Evolutionary conservation across 2,329 filamentous ascomycete species (phyloP), one percentile per base, ranked within the genome.

Genomic region (Colletotrichum plurivorum): DNA sequence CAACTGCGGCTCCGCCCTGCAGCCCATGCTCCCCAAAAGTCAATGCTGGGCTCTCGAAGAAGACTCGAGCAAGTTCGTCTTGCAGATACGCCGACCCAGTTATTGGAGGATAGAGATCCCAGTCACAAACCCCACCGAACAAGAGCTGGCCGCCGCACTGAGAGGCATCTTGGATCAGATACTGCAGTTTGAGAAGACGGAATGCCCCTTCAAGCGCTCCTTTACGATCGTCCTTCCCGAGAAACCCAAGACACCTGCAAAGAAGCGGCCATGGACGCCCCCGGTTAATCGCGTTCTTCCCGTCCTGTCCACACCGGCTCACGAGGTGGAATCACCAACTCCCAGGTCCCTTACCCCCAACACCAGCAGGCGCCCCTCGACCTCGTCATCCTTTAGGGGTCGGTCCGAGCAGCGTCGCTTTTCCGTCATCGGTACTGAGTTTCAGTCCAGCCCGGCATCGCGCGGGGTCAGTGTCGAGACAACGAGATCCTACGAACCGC

Each of bases 11-110:
- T 90, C 89, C 63, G 91, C 95, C 16, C 86, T 97, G 18, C 93
- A 96, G 75, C 93, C 95, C 12, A 96, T 98, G 71, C 83, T 98
- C 60, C 94, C 93, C 25, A 94, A 94, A 78, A 97, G 94, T 67
- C 94, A 97, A 80, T 97, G 93, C 77, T 98, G 95, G 95, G 97
- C 93, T 78, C 92, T 98, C 39, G 93, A 97, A 78, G 92, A 94
- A 66, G 88, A 91, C 64, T 92, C 92, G 48, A 94, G 85, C 79
- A 88, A 91, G 73, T 97, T 97, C 73, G 92, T 97, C n/a, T 83
- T 98, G 68, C 92, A 95, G 72, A 94, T 97, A 72, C 87, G 94
- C 22, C 89, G 92, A 52, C 92, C 95, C 36, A 92, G 92, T 51
- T 98, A 96, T 79, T 97, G 96, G 87, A 90, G 95, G 72, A 96